These are phyloP conservation scores for Funneliformis geosporum DNA, from an alignment of 192 early-diverging fungal species.

Conservation along the genomic window DNA sequence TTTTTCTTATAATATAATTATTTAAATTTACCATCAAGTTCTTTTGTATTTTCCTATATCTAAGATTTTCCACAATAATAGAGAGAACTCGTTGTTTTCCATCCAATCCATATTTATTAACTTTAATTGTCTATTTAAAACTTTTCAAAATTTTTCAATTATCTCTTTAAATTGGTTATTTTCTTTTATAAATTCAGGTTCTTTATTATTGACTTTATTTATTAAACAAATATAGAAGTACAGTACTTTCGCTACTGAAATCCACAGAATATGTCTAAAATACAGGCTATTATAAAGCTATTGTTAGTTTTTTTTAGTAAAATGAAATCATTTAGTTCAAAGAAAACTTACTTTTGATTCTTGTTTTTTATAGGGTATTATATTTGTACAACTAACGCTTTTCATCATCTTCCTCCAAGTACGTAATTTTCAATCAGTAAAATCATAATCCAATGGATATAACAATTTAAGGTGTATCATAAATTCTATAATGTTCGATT, in stretches of 20 bases:
- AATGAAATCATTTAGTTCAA: not conserved
- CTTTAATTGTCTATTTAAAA: not conserved
- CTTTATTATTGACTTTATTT: no score
- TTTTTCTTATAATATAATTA: no score
- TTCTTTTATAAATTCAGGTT: no score
- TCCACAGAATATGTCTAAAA: no score
- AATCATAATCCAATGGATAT: not conserved
- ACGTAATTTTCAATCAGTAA: not conserved
- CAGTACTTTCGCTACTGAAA: no score
- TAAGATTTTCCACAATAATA: not conserved
- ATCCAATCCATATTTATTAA: not conserved
- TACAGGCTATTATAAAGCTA: not conserved
- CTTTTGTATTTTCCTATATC: not conserved
- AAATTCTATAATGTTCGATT: not conserved
- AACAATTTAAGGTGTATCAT: not conserved
- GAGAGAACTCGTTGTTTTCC: not conserved
- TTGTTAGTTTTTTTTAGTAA: not conserved
- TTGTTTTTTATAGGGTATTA: not conserved
- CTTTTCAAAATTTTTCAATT: not conserved
- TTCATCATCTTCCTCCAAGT: not conserved
- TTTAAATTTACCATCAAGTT: not conserved
- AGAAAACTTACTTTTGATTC: not conserved
- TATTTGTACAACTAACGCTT: not conserved
- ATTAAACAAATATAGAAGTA: no score
- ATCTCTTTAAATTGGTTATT: not conserved